Base-by-base conservation (phyloP, 768 basidiomycete species). In the Amanita pseudoporphyria region DNA sequence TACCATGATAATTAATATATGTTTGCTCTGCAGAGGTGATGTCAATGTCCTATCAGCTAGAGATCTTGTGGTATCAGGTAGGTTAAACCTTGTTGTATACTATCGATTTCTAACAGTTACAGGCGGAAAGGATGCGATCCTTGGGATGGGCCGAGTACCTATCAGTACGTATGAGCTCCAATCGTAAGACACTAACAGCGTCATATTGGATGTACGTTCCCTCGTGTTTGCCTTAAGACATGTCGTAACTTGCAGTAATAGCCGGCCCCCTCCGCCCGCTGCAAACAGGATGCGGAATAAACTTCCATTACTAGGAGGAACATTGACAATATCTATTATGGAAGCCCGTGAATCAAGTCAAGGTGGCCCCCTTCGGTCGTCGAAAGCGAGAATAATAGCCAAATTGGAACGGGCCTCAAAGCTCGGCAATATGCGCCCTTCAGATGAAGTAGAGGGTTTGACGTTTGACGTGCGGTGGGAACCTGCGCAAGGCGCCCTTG, bases 41-140 rank as follows among this genome's bases (percentile, higher is more conserved):
- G 79, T 88, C 90, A 1, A 65, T 96, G 52, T 84, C 88, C 2
- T 96, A 96, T 64, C 93, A 95, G 58, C 73, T 97, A 13, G 94
- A 93, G 64, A 86, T 92, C 54, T 64, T 97, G 42, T 82, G 81
- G 75, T 86, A 82, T 58, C 89, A 92, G 60, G 76, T 74, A 54
- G 30, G 62, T 60, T 42, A 18, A 14, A 12, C 3, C 16, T 3
- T 6, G 24, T 32, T 18, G 13, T 6, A 28, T 49, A 13, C 14
- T 36, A 44, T 35, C 35, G 36, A 36, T 31, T 46, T 6, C 26
- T 45, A 42, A 53, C 16, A 26, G 36, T 10, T 26, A 45, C 39
- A 77, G 86, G 87, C 84, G 1, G 69, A 81, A 60, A 74, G 88
- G 22, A 79, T 92, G 76, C 74, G 85, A 42, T 78, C 78, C n/a